Base-by-base conservation (phyloP, 129 eudicot species). In the Tagetes patula region DNA sequence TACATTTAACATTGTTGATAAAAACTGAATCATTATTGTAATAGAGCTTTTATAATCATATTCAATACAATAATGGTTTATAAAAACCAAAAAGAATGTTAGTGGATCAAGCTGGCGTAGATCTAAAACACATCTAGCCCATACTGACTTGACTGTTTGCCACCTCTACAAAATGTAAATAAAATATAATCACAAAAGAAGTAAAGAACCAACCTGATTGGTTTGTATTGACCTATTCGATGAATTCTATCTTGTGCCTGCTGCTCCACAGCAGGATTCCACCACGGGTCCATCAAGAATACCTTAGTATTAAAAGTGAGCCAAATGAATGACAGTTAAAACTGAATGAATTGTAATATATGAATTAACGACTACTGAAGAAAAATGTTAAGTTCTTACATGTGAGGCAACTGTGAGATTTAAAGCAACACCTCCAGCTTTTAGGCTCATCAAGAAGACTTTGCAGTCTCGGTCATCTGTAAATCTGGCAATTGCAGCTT, bases 221-320 rank as follows among this genome's bases (percentile, higher is more conserved):
- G 96, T 64, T 93, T 93, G 73, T 81, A 86, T 81, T 93, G 98
- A 53, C 98, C 98, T 67, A 93, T 93, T 67, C 98, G 77, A 65
- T 93, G 96, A 31, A 93, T 90, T 81, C 98, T 90, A 80, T 93
- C 98, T 76, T 87, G 96, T 8, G 96, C 96, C 61, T 93, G 98
- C 69, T 83, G 79, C 84, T 93, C 98, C 52, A 83, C 93, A n/a
- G 98, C 96, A 20, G 96, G 98, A 81, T 93, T 93, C 98, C 96
- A 93, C 96, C 98, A 93, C 0, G 98, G 98, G 73, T 93, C 98
- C 98, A 93, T 93, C 87, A 93, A 83, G 85, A 93, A 93, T 53
- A 93, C 96, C 98, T 92, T 34, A 6, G 30, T 52, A 11, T 12
- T 4, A 36, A 47, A 70, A 63, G 71, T 60, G 46, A 42, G 52